These are phyloP conservation scores for Coccomyxa sp. DNA, from an alignment of 139 green algal genomes.

Conservation along the genomic window DNA sequence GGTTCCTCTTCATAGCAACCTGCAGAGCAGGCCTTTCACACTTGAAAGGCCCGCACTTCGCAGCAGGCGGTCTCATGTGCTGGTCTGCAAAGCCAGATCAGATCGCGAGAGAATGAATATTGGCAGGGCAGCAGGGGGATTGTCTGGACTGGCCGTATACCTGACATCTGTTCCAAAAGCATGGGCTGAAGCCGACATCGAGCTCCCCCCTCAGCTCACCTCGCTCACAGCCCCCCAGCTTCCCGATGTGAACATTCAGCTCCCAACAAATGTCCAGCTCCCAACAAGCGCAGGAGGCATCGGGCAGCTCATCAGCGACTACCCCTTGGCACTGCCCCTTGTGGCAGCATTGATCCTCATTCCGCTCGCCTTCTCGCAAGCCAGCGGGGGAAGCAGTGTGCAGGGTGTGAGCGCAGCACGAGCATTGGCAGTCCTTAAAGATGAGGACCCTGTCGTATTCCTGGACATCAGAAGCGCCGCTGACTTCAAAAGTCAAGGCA, in stretches of 20 bases:
- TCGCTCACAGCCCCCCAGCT: neutral
- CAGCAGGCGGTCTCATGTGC: too few relatives aligned
- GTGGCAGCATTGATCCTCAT: neutral
- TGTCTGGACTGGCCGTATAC: neutral
- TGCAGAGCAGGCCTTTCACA: too few relatives aligned
- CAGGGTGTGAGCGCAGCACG: neutral
- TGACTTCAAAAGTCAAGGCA: conserved; percentile 29
- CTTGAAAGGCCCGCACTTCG: too few relatives aligned
- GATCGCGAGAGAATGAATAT: too few relatives aligned
- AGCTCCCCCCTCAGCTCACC: too few relatives aligned
- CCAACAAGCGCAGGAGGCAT: neutral
- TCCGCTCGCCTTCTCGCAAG: neutral
- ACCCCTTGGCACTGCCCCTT: neutral
- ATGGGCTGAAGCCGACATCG: neutral
- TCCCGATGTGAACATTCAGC: neutral
- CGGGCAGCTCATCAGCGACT: neutral
- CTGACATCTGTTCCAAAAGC: neutral
- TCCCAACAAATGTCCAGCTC: neutral
- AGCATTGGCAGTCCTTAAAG: conserved; percentile 30
- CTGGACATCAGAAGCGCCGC: conserved; percentile 38
- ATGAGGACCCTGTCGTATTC: conserved; percentile 10
- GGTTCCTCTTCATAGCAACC: too few relatives aligned
- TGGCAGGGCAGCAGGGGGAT: too few relatives aligned
- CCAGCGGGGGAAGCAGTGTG: neutral
- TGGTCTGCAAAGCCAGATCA: too few relatives aligned